Evolutionary conservation across 768 basidiomycete genomes (phyloP), one percentile per base, ranked within the genome.

Genomic region (Pisolithus orientalis): DNA sequence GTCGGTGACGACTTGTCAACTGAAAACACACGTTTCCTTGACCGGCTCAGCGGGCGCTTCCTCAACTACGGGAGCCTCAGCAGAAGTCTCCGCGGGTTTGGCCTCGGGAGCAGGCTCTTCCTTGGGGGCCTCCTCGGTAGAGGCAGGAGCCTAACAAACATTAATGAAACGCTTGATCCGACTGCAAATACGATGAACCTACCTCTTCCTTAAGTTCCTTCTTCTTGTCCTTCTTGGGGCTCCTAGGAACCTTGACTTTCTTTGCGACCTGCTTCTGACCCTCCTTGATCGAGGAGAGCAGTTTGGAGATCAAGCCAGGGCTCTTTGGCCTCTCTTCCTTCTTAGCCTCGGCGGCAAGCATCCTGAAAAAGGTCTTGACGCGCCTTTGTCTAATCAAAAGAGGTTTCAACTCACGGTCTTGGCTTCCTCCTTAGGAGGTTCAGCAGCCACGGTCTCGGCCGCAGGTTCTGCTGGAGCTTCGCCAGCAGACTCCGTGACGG

Each of bases 261-360:
- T 78, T 88, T 59, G 84, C 82, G 51, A 70, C 74, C 67, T 75
- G 77, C 56, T 65, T 66, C 69, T 72, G 75, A 48, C 65, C 62
- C 40, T 68, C 68, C 75, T 88, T 90, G 79, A 92, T 84, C 39
- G 86, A 80, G 28, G 83, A 83, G 53, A 94, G 83, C 56, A 94
- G 72, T 72, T 87, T 93, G 60, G 82, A 66, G 52, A 94, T 76
- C 59, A 93, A 63, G 49, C 80, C 72, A 16, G 89, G 88, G 72
- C 87, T 90, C 81, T 84, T 88, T 61, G 88, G 86, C 59, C 79
- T 78, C 38, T 88, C 84, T 59, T 90, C 84, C 76, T 89, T 90
- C 80, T 85, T 84, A 4, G 72, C 55, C 52, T 75, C 67, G 48
- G 74, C 72, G 65, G 85, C 75, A 16, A 16, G 73, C 74, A 75